Base-by-base conservation (phyloP, 108 stramenopile species). In the Cyclostephanos invisitatus region DNA sequence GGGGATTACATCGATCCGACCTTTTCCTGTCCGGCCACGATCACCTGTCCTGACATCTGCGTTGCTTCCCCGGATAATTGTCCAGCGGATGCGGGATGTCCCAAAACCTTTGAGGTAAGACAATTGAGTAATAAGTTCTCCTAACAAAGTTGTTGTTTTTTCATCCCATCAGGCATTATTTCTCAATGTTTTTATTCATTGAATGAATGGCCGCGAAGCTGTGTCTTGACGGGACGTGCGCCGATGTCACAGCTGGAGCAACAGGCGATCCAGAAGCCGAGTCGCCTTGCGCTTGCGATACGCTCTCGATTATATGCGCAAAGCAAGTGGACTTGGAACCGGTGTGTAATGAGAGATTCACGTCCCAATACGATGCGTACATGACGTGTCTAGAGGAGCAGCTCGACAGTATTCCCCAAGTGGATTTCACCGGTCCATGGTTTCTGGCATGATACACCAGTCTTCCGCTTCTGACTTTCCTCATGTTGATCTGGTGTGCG, bases 21-120 rank as follows among this genome's bases (percentile, higher is more conserved):
- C 53, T 82, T 74, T 60, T 32, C 53, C 54, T 86, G 88, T 50
- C 88, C 88, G 17, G 81, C 74, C 27, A 77, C 62, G 29, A 76
- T 79, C 17, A 81, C 84, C 14, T 89, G 88, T 57, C 73, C 74
- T 10, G 38, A 76, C 9, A 62, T 86, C 11, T 89, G 88, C 55
- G 83, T 84, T 27, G 72, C 78, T 18, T 68, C 53, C 18, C 68
- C 50, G 4, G 44, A 64, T 22, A 69, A 80, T 38, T 88, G 87
- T 62, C 87, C 87, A 17, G 24, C 28, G 17, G 70, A 58, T 32
- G 67, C 68, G 32, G 11, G 8, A 9, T 85, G 84, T 63, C 55
- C 47, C 10, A 62, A 3, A 32, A 32, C 2, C 32, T 32, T 32
- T 4, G 32, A 32, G 32, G 66, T n/a, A 55, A 54, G 9, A 5